Evolutionary conservation across 768 basidiomycete genomes (phyloP), one percentile per base, ranked within the genome.

Genomic region (Rhodotorula toruloides): DNA sequence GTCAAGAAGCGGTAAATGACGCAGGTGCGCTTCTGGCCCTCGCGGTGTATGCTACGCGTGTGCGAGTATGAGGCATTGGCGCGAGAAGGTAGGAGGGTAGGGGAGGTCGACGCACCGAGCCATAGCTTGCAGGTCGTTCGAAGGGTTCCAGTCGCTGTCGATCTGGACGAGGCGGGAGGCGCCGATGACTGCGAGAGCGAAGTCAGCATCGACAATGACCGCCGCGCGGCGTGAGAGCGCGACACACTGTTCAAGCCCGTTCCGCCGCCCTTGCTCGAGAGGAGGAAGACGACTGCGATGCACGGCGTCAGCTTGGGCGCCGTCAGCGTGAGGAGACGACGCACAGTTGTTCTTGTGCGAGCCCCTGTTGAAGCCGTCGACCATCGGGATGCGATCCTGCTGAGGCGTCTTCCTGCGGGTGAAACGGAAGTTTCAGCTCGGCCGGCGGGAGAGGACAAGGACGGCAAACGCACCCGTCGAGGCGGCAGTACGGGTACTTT

Each of bases 211-310:
- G n/a, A n/a, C n/a, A n/a, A n/a, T n/a, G n/a, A n/a, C n/a, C n/a
- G n/a, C n/a, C n/a, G n/a, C n/a, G n/a, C n/a, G n/a, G 34, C 40
- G 22, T 27, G 19, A 37, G 42, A 50, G 76, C 76, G 39, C 9
- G n/a, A 76, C 62, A 31, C 5, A 71, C 70, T 82, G 77, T 97
- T 98, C 54, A 99, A 84, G 7, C 94, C 94, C 39, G 91, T 88
- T 17, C 94, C 94, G 22, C 94, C 93, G 2, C 92, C 90, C 78
- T 99, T 99, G 11, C 91, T 88, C 76, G 91, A 93, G 61, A 99
- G 79, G 32, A 99, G 80, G 75, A 99, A 98, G 52, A 97, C 76
- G 74, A 96, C 90, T 91, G 65, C 29, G 47, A 17, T 44, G 22
- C 1, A 11, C 32, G 11, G 48, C 4, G 19, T 63, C 61, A 68